These are phyloP conservation scores for Cicer bijugum DNA, from an alignment of 306 rosid genomes.

Conservation along the genomic window DNA sequence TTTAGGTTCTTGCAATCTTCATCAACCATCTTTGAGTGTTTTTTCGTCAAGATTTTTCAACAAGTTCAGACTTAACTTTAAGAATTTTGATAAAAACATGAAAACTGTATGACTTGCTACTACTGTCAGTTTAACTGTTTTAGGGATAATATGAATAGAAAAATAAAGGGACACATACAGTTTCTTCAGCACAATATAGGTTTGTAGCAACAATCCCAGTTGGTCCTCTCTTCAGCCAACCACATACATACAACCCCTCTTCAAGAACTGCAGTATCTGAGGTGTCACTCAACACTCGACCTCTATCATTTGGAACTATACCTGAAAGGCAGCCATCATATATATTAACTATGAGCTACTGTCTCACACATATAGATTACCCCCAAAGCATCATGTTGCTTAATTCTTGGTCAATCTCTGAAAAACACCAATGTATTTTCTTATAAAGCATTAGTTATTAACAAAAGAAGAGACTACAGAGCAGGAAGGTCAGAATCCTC, in stretches of 20 bases:
- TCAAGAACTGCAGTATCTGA: slow-evolving; percentile 54
- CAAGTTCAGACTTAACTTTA: slow-evolving; percentile 3
- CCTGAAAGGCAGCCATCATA: slow-evolving; percentile 59
- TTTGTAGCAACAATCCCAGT: slow-evolving; percentile 93
- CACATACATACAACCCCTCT: slow-evolving; percentile 87
- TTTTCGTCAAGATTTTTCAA: too few species aligned
- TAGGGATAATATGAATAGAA: slow-evolving; percentile 31
- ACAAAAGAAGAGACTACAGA: slow-evolving; percentile 4
- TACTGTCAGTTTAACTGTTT: slow-evolving; percentile 27
- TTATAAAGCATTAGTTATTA: slow-evolving; percentile 14
- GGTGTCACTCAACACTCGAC: slow-evolving; percentile 69
- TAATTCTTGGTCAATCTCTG: slow-evolving; percentile 1
- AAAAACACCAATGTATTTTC: slow-evolving; percentile 1
- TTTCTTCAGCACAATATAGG: slow-evolving; percentile 90
- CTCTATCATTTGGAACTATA: slow-evolving; percentile 76
- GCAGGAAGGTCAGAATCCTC: slow-evolving; percentile 30
- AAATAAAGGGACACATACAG: slow-evolving; percentile 59
- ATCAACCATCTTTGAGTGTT: too few species aligned
- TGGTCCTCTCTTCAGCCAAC: slow-evolving; percentile 99
- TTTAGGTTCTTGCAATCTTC: too few species aligned
- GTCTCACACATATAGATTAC: slow-evolving; percentile 4
- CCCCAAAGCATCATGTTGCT: slow-evolving; percentile 15
- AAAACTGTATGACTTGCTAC: slow-evolving; percentile 9
- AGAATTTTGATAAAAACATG: slow-evolving; percentile 18
- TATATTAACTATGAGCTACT: slow-evolving; percentile 26